phyloP scores from a whole-genome alignment of 768 basidiomycete genomes.

The Russula abietina region DNA sequence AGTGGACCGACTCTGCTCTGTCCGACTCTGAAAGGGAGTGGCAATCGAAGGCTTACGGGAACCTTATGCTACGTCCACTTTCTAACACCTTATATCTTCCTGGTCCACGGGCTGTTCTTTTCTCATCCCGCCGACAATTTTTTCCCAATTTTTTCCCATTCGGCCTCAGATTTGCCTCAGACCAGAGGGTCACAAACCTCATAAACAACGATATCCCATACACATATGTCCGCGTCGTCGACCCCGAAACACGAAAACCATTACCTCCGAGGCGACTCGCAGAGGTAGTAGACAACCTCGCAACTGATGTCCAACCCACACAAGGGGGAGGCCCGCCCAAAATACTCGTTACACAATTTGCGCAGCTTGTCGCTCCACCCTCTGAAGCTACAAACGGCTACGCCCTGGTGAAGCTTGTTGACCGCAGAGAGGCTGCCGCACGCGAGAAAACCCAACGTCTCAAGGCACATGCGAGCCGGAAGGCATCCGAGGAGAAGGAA shows the following conservation, averaged over 20 bases:
- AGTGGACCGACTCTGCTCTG: too few species aligned
- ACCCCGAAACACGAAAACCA: slow-evolving; percentile 21
- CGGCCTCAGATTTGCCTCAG: slow-evolving; percentile 6
- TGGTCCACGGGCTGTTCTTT: background rate
- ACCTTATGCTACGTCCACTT: slow-evolving; percentile 9
- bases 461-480: slow-evolving; percentile 12
- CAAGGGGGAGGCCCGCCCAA: background rate
- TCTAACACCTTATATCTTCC: background rate
- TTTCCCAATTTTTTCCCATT: background rate
- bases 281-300: slow-evolving; percentile 16
- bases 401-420: slow-evolving; percentile 21
- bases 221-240: slow-evolving; percentile 22
- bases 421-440: slow-evolving; percentile 11
- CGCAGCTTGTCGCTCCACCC: slow-evolving; percentile 21
- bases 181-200: slow-evolving; percentile 4
- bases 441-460: slow-evolving; percentile 16
- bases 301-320: slow-evolving; percentile 3
- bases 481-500: slow-evolving; percentile 30
- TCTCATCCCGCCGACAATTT: background rate
- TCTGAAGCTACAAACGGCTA: slow-evolving; percentile 22
- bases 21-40: too few species aligned
- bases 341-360: slow-evolving; percentile 11
- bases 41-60: background rate
- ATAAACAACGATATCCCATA: slow-evolving; percentile 24
- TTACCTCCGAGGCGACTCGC: slow-evolving; percentile 15